Percentiles rank a stretch among this genome's conserved stretches.
Conservation (phyloP, 805 yeast genomes). For the Kazachstania taianensis region DNA sequence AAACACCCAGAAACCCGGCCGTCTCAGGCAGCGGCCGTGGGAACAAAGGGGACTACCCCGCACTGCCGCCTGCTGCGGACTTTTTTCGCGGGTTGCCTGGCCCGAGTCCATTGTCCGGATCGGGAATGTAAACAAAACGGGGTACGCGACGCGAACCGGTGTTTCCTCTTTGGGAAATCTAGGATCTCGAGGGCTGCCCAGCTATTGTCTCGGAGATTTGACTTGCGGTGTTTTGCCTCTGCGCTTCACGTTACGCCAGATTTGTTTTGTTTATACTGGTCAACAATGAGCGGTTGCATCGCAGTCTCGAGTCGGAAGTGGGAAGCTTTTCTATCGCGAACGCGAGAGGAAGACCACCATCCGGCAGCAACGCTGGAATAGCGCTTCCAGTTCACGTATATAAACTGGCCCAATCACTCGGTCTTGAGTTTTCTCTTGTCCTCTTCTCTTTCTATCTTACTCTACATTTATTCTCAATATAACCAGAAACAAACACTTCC, state of each 20-base stretch:
- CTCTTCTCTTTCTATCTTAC: not conserved
- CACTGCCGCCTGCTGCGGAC: too few relatives aligned
- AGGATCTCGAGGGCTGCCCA: too few relatives aligned
- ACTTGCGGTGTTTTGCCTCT: not conserved
- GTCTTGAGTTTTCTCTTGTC: not conserved
- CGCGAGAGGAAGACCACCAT: not conserved
- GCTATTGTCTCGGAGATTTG: not conserved
- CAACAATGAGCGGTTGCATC: not conserved
- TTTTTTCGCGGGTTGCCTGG: too few relatives aligned
- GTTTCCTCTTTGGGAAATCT: constrained; percentile 2
- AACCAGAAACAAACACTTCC: not conserved
- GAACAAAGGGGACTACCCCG: too few relatives aligned
- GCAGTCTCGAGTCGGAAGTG: too few relatives aligned
- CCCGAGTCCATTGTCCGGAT: too few relatives aligned
- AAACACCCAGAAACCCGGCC: too few relatives aligned
- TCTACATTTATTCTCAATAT: not conserved
- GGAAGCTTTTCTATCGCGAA: too few relatives aligned
- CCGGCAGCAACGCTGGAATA: not conserved
- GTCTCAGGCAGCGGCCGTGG: too few relatives aligned
- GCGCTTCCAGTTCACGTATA: not conserved
- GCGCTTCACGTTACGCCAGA: too few relatives aligned
- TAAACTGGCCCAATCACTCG: not conserved
- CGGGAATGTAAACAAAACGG: too few relatives aligned
- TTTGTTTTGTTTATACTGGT: not conserved
- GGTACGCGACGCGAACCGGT: too few relatives aligned